Conservation (phyloP, 331 rosid species). For the Rosa hybrid region DNA sequence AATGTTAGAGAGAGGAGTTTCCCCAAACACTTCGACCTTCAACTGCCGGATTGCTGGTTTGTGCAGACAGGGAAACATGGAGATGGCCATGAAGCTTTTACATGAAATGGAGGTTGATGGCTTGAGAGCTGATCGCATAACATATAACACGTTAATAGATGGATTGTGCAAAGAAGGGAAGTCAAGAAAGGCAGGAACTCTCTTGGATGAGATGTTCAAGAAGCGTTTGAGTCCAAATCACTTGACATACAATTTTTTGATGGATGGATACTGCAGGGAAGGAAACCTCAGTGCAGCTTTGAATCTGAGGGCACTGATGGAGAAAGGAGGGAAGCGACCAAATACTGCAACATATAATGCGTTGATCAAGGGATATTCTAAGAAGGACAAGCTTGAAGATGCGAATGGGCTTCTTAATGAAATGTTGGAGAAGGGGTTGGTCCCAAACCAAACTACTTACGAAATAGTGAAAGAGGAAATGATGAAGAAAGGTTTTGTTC, state of each 20-base stretch:
- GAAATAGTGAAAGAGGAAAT: constrained; percentile 41
- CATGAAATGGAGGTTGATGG: constrained; percentile 32
- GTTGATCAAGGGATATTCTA: constrained; percentile 41
- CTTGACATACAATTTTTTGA: constrained; percentile 40
- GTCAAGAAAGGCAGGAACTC: constrained; percentile 33
- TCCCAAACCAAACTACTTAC: constrained; percentile 46
- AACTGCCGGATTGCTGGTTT: constrained; percentile 40
- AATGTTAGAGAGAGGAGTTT: constrained; percentile 35
- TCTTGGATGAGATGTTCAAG: constrained; percentile 26
- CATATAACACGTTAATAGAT: constrained; percentile 34
- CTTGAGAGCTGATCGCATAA: constrained; percentile 32
- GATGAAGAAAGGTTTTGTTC: constrained; percentile 44
- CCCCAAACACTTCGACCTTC: constrained; percentile 31
- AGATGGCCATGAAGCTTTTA: constrained; percentile 30
- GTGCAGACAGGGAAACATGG: constrained; percentile 35
- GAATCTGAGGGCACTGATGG: constrained; percentile 38
- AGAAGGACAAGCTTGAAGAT: constrained; percentile 41
- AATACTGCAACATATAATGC: constrained; percentile 32
- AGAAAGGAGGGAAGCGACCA: constrained; percentile 40
- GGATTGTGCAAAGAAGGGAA: constrained; percentile 39
- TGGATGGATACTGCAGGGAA: constrained; percentile 42
- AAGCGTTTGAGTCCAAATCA: constrained; percentile 34
- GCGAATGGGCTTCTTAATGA: constrained; percentile 52
- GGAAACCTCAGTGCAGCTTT: constrained; percentile 40
- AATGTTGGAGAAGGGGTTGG: constrained; percentile 48